phyloP scores from a whole-genome alignment of 2,329 filamentous ascomycete genomes.

The Neonectria neomacrospora region DNA sequence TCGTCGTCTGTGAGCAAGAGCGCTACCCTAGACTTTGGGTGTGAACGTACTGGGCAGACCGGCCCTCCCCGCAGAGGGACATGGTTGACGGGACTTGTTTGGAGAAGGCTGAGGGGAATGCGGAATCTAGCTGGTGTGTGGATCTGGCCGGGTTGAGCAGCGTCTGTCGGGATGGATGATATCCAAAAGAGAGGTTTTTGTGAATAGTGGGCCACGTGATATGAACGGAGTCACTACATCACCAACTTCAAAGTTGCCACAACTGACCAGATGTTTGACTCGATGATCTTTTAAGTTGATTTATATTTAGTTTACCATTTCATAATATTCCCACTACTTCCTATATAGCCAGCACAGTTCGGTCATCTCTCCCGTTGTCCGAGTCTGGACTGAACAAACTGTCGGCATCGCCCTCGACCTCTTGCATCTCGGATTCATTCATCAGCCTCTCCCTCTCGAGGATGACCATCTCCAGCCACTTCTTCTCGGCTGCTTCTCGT shows the following conservation, averaged over 20 bases:
- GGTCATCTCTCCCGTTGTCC: constrained; percentile 24
- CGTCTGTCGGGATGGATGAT: constrained; percentile 10
- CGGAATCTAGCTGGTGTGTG: too few species aligned
- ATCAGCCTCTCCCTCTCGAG: constrained; percentile 58
- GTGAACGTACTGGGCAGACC: constrained; percentile 39
- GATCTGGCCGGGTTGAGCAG: too few species aligned
- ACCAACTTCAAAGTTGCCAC: not conserved
- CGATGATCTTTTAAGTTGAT: not conserved
- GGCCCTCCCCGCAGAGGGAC: constrained; percentile 32
- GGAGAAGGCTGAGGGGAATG: too few species aligned
- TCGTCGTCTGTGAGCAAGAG: constrained; percentile 24
- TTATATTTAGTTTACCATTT: not conserved
- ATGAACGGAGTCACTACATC: constrained; percentile 9
- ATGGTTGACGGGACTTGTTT: constrained; percentile 18
- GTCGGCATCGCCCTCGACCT: constrained; percentile 56
- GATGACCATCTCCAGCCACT: constrained; percentile 59
- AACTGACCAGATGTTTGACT: not conserved
- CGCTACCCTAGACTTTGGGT: constrained; percentile 34
- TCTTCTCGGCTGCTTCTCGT: constrained; percentile 56
- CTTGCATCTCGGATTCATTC: constrained; percentile 53
- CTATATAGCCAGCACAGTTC: not conserved
- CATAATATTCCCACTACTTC: not conserved
- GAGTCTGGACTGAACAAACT: constrained; percentile 45
- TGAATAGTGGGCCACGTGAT: constrained; percentile 24
- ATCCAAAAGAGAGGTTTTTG: constrained; percentile 16